Conservation (phyloP, 2,329 filamentous ascomycete genomes). For the Ceratocystiopsis minuta region DNA sequence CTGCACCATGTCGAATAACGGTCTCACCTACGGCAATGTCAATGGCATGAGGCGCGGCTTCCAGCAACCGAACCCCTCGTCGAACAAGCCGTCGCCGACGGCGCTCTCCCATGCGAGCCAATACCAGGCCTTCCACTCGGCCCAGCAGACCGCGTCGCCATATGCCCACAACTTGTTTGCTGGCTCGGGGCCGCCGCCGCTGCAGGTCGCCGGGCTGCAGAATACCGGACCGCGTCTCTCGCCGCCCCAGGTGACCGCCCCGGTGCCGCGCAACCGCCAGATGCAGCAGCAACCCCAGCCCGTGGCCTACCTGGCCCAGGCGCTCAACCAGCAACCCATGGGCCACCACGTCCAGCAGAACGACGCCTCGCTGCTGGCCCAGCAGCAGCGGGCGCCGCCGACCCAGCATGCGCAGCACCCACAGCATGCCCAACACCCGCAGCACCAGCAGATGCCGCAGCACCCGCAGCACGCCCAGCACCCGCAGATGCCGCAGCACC, state of each 20-base stretch:
- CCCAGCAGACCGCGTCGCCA: constrained; percentile 26
- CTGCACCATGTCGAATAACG: constrained; percentile 22
- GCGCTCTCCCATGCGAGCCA: constrained; percentile 33
- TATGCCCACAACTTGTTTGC: constrained; percentile 37
- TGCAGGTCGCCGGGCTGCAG: constrained; percentile 28
- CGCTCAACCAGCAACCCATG: constrained; percentile 17
- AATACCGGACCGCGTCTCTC: constrained; percentile 24
- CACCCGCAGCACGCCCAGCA: constrained; percentile 6
- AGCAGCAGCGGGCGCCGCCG: constrained; percentile 13
- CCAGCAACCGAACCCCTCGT: constrained; percentile 21
- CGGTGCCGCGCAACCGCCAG: constrained; percentile 27
- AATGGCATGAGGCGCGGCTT: constrained; percentile 29
- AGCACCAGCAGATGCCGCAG: constrained; percentile 9
- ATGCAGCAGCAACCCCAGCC: constrained; percentile 21
- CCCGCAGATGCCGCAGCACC: constrained; percentile 3
- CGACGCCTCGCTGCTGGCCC: constrained; percentile 15
- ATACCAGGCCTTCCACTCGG: constrained; percentile 29
- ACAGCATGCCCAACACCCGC: constrained; percentile 12
- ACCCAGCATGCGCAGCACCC: constrained; percentile 7
- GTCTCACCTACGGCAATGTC: constrained; percentile 30
- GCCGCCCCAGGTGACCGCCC: constrained; percentile 29
- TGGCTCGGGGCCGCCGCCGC: constrained; percentile 26
- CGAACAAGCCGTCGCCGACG: constrained; percentile 32
- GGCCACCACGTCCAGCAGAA: constrained; percentile 14
- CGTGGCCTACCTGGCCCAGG: constrained; percentile 18